phyloP scores from a whole-genome alignment of 75 land plant species.

The Ceratopteris richardii region DNA sequence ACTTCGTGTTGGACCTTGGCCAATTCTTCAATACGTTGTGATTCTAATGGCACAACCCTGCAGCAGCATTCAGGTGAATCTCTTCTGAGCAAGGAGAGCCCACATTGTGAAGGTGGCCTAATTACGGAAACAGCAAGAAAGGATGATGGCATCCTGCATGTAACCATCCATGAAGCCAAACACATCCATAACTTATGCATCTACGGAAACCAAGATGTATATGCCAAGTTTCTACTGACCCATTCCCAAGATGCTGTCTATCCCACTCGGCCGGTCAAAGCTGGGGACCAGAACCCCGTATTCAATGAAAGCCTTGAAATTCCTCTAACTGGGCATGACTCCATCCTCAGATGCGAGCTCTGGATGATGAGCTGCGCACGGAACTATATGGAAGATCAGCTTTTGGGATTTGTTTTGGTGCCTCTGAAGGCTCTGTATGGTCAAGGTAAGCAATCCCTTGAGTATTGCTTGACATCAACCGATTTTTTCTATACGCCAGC shows the following conservation, averaged over 20 bases:
- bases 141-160: constrained; percentile 42
- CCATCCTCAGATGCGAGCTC: constrained; percentile 66
- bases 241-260: constrained; percentile 35
- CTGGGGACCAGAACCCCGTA: constrained; percentile 66
- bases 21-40: too few relatives aligned
- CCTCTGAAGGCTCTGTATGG: constrained; percentile 43
- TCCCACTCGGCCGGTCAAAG: constrained; percentile 47
- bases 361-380: constrained; percentile 77
- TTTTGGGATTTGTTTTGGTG: constrained; percentile 59
- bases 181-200: constrained; percentile 83
- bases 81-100: too few relatives aligned
- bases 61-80: too few relatives aligned
- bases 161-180: constrained; percentile 54
- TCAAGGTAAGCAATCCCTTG: constrained; percentile 36
- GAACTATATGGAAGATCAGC: constrained; percentile 69
- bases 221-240: constrained; percentile 61
- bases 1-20: too few relatives aligned
- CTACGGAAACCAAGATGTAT: constrained; percentile 85
- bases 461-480: constrained; percentile 64
- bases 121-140: too few relatives aligned
- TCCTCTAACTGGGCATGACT: constrained; percentile 35
- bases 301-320: constrained; percentile 58
- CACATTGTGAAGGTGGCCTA: too few relatives aligned
- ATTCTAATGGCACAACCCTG: too few relatives aligned
- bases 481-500: constrained; percentile 79